Percentiles rank a stretch among this genome's conserved stretches.
Conservation (phyloP, 108 stramenopile species). For the Pseudonitzschia delicatissima region DNA sequence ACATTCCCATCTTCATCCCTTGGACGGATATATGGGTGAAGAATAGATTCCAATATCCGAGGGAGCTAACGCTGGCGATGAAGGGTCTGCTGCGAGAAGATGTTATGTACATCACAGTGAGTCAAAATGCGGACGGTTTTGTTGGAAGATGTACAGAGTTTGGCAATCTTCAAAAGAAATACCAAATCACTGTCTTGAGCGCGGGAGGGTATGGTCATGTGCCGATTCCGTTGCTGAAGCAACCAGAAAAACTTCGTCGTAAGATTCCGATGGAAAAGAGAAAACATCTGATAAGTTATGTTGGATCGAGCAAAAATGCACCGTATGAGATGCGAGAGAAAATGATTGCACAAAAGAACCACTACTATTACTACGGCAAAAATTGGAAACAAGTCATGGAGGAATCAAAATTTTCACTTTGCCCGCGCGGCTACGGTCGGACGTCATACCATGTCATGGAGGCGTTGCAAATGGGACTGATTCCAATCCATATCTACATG, state of each 20-base stretch:
- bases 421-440: slow-evolving; percentile 8
- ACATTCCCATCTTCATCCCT: slow-evolving; percentile 10
- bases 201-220: slow-evolving; percentile 15
- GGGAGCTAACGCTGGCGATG: not conserved
- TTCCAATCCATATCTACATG: slow-evolving; percentile 2
- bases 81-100: slow-evolving; percentile 4
- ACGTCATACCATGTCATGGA: slow-evolving; percentile 13
- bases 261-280: not conserved
- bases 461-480: slow-evolving; percentile 11
- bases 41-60: not conserved
- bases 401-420: slow-evolving; percentile 4
- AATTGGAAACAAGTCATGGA: slow-evolving; percentile 5
- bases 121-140: slow-evolving; percentile 17
- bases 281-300: not conserved
- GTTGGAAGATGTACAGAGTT: not conserved
- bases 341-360: slow-evolving; percentile 4
- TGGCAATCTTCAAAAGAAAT: not conserved
- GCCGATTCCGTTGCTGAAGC: slow-evolving; percentile 10
- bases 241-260: not conserved
- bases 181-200: slow-evolving; percentile 3
- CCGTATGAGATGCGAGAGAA: slow-evolving; percentile 2
- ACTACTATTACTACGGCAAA: slow-evolving; percentile 3
- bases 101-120: slow-evolving; percentile 10
- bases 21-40: slow-evolving; percentile 10
- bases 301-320: slow-evolving; percentile 8